Evolutionary conservation across 2,329 filamentous ascomycete genomes (phyloP), one percentile per base, ranked within the genome.

Genomic region (Cercospora janseana): DNA sequence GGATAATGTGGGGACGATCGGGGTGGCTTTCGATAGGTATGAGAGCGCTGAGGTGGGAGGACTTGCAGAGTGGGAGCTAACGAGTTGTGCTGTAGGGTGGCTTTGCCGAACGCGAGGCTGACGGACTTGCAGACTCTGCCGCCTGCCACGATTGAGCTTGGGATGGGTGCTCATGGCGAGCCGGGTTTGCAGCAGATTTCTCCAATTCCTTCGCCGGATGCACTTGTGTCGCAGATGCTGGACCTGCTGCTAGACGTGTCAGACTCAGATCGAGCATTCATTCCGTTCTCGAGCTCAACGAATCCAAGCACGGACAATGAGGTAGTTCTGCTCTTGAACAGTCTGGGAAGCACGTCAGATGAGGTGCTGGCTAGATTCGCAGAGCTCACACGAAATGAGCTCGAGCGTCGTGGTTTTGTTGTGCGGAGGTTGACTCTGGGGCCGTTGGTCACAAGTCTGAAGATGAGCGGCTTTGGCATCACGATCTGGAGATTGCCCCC

Each of bases 141-240:
- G 7, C 63, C 68, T 1, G 66, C 80, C 48, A 79, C 80, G 49
- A 65, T 84, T 27, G 82, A 83, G 63, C 71, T 85, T n/a, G 82
- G 83, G 3, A 84, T 82, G 16, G 82, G 83, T 0, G 81, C 81
- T 10, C 83, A 86, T 63, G 85, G 85, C 61, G 82, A 86, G 65
- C 82, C 82, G 0, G 82, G 70, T 0, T 78, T 81, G 60, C 73
- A 71, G 60, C 80, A 79, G 64, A 64, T 83, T 13, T 77, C 76
- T 0, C 81, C 67, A 1, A 57, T 69, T n/a, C 67, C 67, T 1
- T 54, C 61, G 2, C 62, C 66, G 1, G 62, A 66, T 23, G 60
- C 54, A 15, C 59, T 70, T 6, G 64, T 64, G 4, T 59, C 59
- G 15, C 64, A 64, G 26, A 70, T 70, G 66, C 57, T 70, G 1